Base-by-base conservation (phyloP, 2,329 filamentous ascomycete species). In the Rutstroemia sydowiana region DNA sequence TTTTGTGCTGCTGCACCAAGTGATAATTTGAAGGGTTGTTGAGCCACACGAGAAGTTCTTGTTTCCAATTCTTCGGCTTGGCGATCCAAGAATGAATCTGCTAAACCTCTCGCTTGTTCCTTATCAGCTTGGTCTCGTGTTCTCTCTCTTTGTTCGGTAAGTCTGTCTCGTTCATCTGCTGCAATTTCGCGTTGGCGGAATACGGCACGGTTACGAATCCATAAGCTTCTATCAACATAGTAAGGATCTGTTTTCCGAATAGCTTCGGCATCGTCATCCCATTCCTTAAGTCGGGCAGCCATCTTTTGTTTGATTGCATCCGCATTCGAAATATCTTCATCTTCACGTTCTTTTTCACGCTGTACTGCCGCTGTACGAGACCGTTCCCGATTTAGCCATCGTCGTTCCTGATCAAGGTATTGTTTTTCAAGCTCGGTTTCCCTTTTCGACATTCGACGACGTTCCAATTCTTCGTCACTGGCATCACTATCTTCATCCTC, bases 401-500 rank as follows among this genome's bases (percentile, higher is more conserved):
- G 85, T 28, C 89, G 82, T 66, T 96, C 89, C 40, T 91, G 85
- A 61, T 95, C 91, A 0, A 87, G 74, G 65, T 88, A 96, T 43
- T 81, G 74, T 64, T 91, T 89, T 44, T 96, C 87, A 0, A 82
- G 77, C 20, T 96, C 90, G 0, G 83, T 75, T 32, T 85, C 77
- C 59, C 84, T 82, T 68, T 88, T 91, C 21, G 80, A 78, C 57
- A 81, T 71, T 16, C 85, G 81, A 43, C 90, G 78, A 26, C 77
- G 76, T 66, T 95, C 84, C 0, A 97, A 74, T 66, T 97, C 92
- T 11, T 85, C 83, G 63, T 98, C 93, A 58, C 85, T 89, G 2
- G 89, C 89, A 45, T 93, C 85, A 7, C 88, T 88, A 44, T 95
- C 88, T 36, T 95, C 89, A 40, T 93, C 89, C 47, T 95, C 88